phyloP scores from a whole-genome alignment of 768 basidiomycete genomes.

The Calocybe indica region DNA sequence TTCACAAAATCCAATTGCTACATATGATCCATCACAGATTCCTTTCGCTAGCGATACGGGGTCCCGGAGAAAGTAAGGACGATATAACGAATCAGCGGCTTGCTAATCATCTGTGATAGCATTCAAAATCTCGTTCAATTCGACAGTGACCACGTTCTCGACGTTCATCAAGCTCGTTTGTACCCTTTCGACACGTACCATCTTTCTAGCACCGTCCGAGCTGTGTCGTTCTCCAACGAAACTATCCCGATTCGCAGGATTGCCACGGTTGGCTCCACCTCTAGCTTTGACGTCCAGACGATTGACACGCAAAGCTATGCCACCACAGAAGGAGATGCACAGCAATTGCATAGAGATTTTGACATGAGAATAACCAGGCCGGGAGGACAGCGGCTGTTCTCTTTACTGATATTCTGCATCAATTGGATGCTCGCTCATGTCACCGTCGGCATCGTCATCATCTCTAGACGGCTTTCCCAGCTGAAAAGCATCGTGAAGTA shows the following conservation, averaged over 20 bases:
- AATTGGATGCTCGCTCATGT: conserved; percentile 54
- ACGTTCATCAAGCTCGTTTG: conserved; percentile 45
- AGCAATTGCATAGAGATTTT: conserved; percentile 34
- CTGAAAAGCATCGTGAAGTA: conserved; percentile 27
- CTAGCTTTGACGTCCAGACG: conserved; percentile 39
- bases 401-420: conserved; percentile 38
- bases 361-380: conserved; percentile 41
- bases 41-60: conserved; percentile 36
- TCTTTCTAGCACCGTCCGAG: conserved; percentile 43
- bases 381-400: conserved; percentile 34
- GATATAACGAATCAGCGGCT: too few relatives aligned
- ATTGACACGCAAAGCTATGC: conserved; percentile 32
- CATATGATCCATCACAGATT: conserved; percentile 41
- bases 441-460: conserved; percentile 36
- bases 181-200: conserved; percentile 56
- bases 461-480: conserved; percentile 31
- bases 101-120: conserved; percentile 18
- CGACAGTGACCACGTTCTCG: conserved; percentile 49
- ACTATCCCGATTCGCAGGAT: conserved; percentile 37
- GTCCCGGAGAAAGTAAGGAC: conserved; percentile 33
- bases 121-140: conserved; percentile 53
- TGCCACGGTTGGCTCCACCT: conserved; percentile 35
- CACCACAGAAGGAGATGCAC: conserved; percentile 13
- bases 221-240: conserved; percentile 24
- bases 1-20: conserved; percentile 26